phyloP scores from a whole-genome alignment of 2,329 filamentous ascomycete species.

The Penicillium thymicola region DNA sequence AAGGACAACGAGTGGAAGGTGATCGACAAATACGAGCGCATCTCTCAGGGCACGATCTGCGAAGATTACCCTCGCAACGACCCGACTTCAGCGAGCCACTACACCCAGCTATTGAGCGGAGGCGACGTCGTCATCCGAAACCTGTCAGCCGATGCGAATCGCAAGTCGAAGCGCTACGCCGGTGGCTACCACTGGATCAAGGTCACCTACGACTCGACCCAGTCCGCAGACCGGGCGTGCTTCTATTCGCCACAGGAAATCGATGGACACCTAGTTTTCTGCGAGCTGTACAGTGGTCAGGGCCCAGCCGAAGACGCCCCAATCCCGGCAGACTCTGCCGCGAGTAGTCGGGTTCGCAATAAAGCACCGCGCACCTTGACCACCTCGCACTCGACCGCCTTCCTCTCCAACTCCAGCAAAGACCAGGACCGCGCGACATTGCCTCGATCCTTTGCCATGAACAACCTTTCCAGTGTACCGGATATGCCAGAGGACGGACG shows the following conservation, averaged over 20 bases:
- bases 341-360: conserved; percentile 23
- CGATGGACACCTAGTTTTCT: conserved; percentile 66
- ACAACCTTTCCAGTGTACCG: conserved; percentile 32
- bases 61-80: conserved; percentile 90
- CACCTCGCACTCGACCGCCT: conserved; percentile 35
- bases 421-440: conserved; percentile 36
- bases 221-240: conserved; percentile 67
- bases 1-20: conserved; percentile 73
- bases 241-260: conserved; percentile 70
- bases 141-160: conserved; percentile 68
- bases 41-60: conserved; percentile 75
- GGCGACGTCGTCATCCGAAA: conserved; percentile 68
- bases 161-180: conserved; percentile 75
- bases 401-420: conserved; percentile 29
- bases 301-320: conserved; percentile 63
- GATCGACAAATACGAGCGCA: conserved; percentile 80
- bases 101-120: conserved; percentile 68
- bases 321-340: conserved; percentile 50
- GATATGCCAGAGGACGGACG: conserved; percentile 31
- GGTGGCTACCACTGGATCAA: conserved; percentile 92
- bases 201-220: conserved; percentile 71
- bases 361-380: conserved; percentile 36
- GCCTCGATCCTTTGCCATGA: conserved; percentile 41
- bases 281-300: conserved; percentile 65
- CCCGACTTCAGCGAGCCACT: conserved; percentile 66